Evolutionary conservation across 2,329 filamentous ascomycete species (phyloP), one percentile per base, ranked within the genome.

Genomic region (Trichoderma brevicompactum): DNA sequence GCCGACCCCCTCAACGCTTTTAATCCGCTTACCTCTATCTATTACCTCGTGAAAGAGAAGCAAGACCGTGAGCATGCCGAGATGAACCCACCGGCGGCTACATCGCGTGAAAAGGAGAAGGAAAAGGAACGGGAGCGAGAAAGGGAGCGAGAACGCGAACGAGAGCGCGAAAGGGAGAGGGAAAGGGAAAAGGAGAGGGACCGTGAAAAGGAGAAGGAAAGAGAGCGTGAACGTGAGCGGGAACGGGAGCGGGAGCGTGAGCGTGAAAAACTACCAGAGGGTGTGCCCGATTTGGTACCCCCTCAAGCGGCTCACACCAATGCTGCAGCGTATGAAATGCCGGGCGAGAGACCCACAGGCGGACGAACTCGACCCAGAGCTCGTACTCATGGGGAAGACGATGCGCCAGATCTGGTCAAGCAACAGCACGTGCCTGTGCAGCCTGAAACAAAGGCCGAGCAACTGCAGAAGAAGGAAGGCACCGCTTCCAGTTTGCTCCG

Each of bases 1-100:
- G 87, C 86, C 65, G 95, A 99, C 73, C 94, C 95, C 0, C 80
- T 96, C 65, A 98, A 98, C 76, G 95, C 95, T 4, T 99, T 92
- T 76, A 94, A 91, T 72, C 95, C 95, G 7, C 82, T 98, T 13
- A 83, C 98, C 7, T 98, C 95, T 1, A 89, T 99, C 13, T 99
- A 99, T 77, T 96, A 96, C 73, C 85, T 99, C 3, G 95, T 97
- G n/a, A 89, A 88, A 70, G 95, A 99, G 80, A 98, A 98, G 79
- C 87, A 92, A 69, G 92, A 96, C 56, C 88, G 92, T 41, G 94
- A 98, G 72, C 80, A 80, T 54, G 70, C 72, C 17, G 75, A 76
- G 38, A 72, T 72, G 64, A 68, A 81, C 49, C 79, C 87, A 28
- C 81, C 82, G 48, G 84, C 90, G 53, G 71, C 75, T 15, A 55